phyloP scores from a whole-genome alignment of 441 rosid genomes.

The Viola pubescens region DNA sequence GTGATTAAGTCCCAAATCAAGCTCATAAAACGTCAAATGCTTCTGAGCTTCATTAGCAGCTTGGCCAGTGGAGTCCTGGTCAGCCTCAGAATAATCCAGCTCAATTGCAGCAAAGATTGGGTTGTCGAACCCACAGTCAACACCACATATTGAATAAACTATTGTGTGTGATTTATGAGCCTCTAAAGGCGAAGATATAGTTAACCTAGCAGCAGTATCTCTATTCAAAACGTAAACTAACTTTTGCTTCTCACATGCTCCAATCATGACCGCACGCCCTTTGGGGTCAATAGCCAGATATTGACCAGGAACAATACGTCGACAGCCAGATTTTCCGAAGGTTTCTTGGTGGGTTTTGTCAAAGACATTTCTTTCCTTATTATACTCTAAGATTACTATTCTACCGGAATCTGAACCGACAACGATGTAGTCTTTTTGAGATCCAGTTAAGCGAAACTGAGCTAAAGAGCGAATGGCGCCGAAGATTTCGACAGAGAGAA shows the following conservation, averaged over 20 bases:
- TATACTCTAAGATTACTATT: constrained; percentile 82
- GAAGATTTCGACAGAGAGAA: constrained; percentile 82
- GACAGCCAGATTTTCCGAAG: constrained; percentile 88
- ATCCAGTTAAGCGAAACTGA: constrained; percentile 86
- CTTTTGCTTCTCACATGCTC: constrained; percentile 96
- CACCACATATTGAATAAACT: constrained; percentile 76
- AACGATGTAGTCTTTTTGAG: constrained; percentile 82
- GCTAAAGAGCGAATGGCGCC: constrained; percentile 84
- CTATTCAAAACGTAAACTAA: constrained; percentile 88
- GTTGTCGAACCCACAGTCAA: constrained; percentile 92
- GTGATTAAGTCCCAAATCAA: constrained; percentile 91
- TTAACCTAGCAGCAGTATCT: constrained; percentile 84
- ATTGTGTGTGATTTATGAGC: constrained; percentile 92
- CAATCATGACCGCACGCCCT: constrained; percentile 91
- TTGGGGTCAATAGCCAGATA: constrained; percentile 86
- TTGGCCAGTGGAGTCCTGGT: constrained; percentile 82
- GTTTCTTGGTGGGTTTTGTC: constrained; percentile 93
- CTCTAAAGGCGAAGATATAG: constrained; percentile 92
- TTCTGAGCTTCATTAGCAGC: constrained; percentile 90
- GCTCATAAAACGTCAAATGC: constrained; percentile 87
- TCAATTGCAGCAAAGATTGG: constrained; percentile 90
- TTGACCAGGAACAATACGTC: constrained; percentile 94
- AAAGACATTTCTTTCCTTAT: constrained; percentile 73
- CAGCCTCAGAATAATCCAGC: constrained; percentile 93
- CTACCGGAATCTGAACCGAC: constrained; percentile 96